Base-by-base conservation (phyloP, 2,329 filamentous ascomycete genomes). In the Neonectria coccinea region DNA sequence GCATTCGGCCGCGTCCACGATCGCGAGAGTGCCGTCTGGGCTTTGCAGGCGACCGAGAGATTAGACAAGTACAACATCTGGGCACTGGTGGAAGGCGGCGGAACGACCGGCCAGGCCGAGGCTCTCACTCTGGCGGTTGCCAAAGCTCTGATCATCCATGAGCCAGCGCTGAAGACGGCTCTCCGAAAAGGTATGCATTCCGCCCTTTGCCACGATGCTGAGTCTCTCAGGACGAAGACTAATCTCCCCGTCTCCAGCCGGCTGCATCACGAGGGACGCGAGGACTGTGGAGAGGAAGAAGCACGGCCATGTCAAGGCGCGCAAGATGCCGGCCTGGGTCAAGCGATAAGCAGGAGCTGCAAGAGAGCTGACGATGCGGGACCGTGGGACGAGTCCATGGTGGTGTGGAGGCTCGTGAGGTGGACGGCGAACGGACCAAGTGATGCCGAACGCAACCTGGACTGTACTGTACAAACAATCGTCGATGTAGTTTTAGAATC, bases 301-400 rank as follows among this genome's bases (percentile, higher is more conserved):
- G 88, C 89, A 93, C 62, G 97, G 96, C 73, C 93, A 93, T 76
- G 81, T 97, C 83, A 99, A 99, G 87, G 95, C 96, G 63, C 92
- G 96, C 82, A 99, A 99, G 89, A 97, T 92, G 89, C 95, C 95
- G 65, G 88, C 96, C 74, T 99, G 97, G 96, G 94, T 98, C 86
- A 98, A 97, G 89, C 83, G 87, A 82, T 89, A 85, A 77, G 60
- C 54, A 48, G 57, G 54, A 56, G 47, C 55, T 54, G 33, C 61
- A 56, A 45, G 53, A 36, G 57, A 47, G 55, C 53, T 65, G 50
- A 44, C 53, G 61, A 65, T 66, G 47, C 65, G 47, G 56, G 44
- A 57, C 55, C 66, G 62, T 63, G 58, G 56, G 53, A 66, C 56
- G 65, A 67, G 65, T 59, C 62, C 55, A 58, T 53, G 36, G 59